These are phyloP conservation scores for Apophysomyces sp. DNA, from an alignment of 371 early-diverging fungal genomes.

Conservation along the genomic window DNA sequence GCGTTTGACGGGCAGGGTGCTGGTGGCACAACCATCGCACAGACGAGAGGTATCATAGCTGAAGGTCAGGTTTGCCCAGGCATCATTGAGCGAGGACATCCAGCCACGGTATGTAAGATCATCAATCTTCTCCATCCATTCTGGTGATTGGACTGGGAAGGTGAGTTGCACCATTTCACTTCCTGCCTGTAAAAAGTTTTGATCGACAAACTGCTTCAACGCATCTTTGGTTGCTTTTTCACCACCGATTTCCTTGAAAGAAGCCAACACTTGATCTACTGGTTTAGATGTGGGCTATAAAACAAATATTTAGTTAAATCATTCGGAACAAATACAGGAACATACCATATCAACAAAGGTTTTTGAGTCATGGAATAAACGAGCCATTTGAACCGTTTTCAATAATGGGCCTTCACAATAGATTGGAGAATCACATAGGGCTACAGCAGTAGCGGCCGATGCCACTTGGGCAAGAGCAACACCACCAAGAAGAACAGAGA, in stretches of 20 bases:
- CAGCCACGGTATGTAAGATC: slow-evolving; percentile 56
- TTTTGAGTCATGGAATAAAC: slow-evolving; percentile 69
- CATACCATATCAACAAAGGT: slow-evolving; percentile 65
- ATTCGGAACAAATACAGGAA: not conserved
- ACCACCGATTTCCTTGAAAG: slow-evolving; percentile 52
- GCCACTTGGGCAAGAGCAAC: not conserved
- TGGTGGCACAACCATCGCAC: slow-evolving; percentile 57
- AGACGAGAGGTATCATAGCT: slow-evolving; percentile 44
- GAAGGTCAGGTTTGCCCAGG: slow-evolving; percentile 65
- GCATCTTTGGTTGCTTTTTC: slow-evolving; percentile 42
- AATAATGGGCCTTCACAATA: slow-evolving; percentile 71
- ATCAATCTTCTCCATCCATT: slow-evolving; percentile 49
- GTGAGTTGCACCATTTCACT: slow-evolving; percentile 10
- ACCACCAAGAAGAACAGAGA: not conserved
- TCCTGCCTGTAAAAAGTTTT: slow-evolving; percentile 53
- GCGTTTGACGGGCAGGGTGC: slow-evolving; percentile 52
- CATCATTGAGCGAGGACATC: slow-evolving; percentile 45
- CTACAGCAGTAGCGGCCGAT: not conserved
- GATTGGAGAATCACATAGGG: slow-evolving; percentile 60
- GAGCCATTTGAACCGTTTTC: slow-evolving; percentile 59
- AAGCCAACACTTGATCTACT: slow-evolving; percentile 46
- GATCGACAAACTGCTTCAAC: slow-evolving; percentile 54
- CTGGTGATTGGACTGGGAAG: slow-evolving; percentile 21
- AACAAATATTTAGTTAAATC: not conserved
- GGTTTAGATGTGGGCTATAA: slow-evolving; percentile 63